Percentiles rank a stretch among this genome's conserved stretches.
These are phyloP conservation scores for Mortierella sp. DNA, from an alignment of 371 early-diverging fungal genomes.

Conservation along the genomic window DNA sequence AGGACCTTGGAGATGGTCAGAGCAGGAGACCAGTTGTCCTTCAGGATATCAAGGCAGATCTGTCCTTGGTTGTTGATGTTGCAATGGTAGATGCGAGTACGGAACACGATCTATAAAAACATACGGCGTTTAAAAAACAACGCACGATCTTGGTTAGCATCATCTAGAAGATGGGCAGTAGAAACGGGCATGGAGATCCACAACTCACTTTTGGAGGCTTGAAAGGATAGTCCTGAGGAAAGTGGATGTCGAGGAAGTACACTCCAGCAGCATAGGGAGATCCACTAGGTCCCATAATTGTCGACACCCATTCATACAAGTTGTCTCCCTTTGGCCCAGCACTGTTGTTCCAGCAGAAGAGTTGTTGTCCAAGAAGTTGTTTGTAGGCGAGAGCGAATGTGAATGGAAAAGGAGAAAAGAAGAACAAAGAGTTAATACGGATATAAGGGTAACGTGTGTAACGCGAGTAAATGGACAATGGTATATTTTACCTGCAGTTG, in stretches of 20 bases:
- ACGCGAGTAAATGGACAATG: not conserved
- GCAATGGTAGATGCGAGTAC: conserved; percentile 96
- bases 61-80: conserved; percentile 93
- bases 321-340: conserved; percentile 98
- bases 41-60: conserved; percentile 95
- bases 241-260: conserved; percentile 98
- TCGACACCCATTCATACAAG: conserved; percentile 96
- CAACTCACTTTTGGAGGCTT: conserved; percentile 84
- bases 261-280: conserved; percentile 80
- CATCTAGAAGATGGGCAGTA: no score
- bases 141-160: no score
- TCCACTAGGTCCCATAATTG: conserved; percentile 91
- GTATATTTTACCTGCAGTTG: conserved; percentile 81
- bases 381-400: not conserved
- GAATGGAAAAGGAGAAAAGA: not conserved
- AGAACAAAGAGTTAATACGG: not conserved
- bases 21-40: conserved; percentile 96
- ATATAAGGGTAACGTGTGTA: not conserved
- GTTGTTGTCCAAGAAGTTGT: not conserved
- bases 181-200: not conserved
- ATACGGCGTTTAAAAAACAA: not conserved
- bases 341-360: conserved; percentile 45
- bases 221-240: conserved; percentile 95
- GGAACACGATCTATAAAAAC: conserved; percentile 73
- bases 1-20: conserved; percentile 94